Conservation (phyloP, 2,329 filamentous ascomycete species). For the Arthrobotrys musiformis region DNA sequence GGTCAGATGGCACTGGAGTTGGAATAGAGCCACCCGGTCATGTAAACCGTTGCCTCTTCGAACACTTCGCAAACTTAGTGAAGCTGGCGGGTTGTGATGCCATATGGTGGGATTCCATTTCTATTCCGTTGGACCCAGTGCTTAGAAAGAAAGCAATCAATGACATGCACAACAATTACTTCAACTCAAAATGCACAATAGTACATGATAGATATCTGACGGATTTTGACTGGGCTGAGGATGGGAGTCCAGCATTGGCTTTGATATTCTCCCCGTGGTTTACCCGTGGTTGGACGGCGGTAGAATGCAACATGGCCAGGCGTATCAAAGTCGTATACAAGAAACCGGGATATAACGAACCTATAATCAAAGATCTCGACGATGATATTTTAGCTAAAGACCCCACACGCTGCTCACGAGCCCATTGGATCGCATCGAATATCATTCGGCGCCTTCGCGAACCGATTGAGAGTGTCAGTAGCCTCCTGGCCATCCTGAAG, state of each 20-base stretch:
- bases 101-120: conserved; percentile 61
- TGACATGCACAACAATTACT: conserved; percentile 60
- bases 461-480: conserved; percentile 45
- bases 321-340: conserved; percentile 55
- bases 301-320: conserved; percentile 57
- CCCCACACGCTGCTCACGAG: conserved; percentile 23
- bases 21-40: conserved; percentile 56
- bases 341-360: background rate
- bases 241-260: conserved; percentile 57
- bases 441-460: conserved; percentile 33
- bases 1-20: conserved; percentile 60
- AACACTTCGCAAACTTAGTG: conserved; percentile 57
- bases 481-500: conserved; percentile 57
- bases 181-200: conserved; percentile 56
- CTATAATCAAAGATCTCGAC: conserved; percentile 52
- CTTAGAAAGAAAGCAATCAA: conserved; percentile 54
- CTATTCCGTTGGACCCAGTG: conserved; percentile 56
- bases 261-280: conserved; percentile 59
- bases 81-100: conserved; percentile 55
- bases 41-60: conserved; percentile 60
- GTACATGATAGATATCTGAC: conserved; percentile 57
- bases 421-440: conserved; percentile 43
- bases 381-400: conserved; percentile 45
- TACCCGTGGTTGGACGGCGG: conserved; percentile 59
- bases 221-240: conserved; percentile 56